Conservation (phyloP, 176 grass and related monocot species). For the Lolium multiflorum region DNA sequence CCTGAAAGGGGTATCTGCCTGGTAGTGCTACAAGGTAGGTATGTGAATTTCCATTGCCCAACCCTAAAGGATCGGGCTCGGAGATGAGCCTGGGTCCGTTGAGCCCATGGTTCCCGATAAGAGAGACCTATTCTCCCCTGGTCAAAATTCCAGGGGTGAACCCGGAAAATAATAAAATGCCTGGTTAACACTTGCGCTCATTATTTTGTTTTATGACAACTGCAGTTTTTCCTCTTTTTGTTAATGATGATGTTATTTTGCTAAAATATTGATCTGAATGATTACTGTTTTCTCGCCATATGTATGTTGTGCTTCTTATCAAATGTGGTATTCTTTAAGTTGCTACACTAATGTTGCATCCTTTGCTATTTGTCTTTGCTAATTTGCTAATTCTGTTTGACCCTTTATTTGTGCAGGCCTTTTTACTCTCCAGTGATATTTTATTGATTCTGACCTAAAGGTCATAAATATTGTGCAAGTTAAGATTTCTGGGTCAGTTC, state of each 20-base stretch:
- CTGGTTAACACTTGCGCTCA: background rate
- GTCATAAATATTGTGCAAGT: background rate
- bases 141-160: background rate
- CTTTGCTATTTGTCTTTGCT: too few species aligned
- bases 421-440: background rate
- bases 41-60: background rate
- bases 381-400: too few species aligned
- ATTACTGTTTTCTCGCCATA: too few species aligned
- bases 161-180: background rate
- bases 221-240: too few species aligned
- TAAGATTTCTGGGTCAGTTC: background rate
- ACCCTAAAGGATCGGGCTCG: slow-evolving; percentile 9
- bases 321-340: background rate
- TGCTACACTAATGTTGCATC: background rate
- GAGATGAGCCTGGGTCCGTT: background rate
- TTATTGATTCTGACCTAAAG: background rate
- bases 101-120: background rate
- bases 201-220: too few species aligned
- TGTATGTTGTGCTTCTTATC: too few species aligned
- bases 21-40: background rate
- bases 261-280: too few species aligned
- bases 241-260: too few species aligned
- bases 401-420: too few species aligned
- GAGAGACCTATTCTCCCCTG: background rate
- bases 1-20: background rate